Evolutionary conservation across 1,284 basidiomycete genomes (phyloP), one percentile per base, ranked within the genome.

Genomic region (Rugosomyces carneus): DNA sequence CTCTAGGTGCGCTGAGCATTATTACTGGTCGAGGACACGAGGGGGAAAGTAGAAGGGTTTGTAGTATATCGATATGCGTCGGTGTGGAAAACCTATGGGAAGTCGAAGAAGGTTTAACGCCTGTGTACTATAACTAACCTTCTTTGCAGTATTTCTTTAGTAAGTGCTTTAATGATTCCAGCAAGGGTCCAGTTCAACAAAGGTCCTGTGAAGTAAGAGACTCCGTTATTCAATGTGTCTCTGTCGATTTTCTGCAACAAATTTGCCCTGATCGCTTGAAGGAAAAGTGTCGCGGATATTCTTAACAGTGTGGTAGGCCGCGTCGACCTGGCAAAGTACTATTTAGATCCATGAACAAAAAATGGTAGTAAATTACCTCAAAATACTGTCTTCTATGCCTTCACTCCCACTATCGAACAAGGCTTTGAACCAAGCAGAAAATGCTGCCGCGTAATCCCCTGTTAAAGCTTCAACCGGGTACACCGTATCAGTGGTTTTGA

Each of bases 121-220:
- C 10, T 2, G 15, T 1, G 5, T 6, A 6, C 35, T 5, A 18
- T 21, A 11, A 20, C 10, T 32, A 76, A 88, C 87, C 70, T 70
- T 55, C 69, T 72, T 27, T 71, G 67, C 43, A 78, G 70, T 23
- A 85, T 71, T 45, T 89, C 84, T 47, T 65, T 69, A 26, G 81
- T 59, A 43, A 90, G 67, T 1, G 72, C 75, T 57, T 76, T 78
- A 40, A 89, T 69, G 13, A 89, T 78, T 2, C 84, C 83, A 1
- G 81, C 78, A 4, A 89, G 72, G 0, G 87, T 89, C 88, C 87
- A 90, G 51, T 78, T 82, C 26, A 90, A 68, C 11, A 89, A 66
- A 0, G 80, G 77, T 1, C 80, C 78, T 11, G 77, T 71, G 57
- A 90, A 89, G 61, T 85, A 90, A 3, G 83, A 81, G 29, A 88